These are phyloP conservation scores for Escovopsis sp. DNA, from an alignment of 2,329 filamentous ascomycete species.

Conservation along the genomic window DNA sequence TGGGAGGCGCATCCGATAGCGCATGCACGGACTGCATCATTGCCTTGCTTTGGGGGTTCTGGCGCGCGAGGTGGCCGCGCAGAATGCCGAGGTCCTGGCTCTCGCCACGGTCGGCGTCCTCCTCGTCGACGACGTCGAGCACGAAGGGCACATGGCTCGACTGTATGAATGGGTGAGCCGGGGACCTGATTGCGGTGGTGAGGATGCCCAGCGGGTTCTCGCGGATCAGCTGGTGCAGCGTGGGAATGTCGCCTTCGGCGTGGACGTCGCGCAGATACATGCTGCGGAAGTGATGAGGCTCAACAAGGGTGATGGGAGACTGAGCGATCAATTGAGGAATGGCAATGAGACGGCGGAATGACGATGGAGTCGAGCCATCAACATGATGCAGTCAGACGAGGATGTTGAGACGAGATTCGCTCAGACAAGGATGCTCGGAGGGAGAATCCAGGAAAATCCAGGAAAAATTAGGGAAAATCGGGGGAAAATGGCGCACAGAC, in stretches of 20 bases:
- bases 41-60: constrained; percentile 49
- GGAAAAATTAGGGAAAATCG: no score
- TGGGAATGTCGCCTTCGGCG: constrained; percentile 32
- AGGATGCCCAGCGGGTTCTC: constrained; percentile 47
- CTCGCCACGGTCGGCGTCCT: constrained; percentile 8
- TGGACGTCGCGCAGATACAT: constrained; percentile 43
- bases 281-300: no score
- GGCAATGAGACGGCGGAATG: no score
- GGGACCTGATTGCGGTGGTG: constrained; percentile 43
- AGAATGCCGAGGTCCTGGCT: constrained; percentile 27
- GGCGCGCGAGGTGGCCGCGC: constrained; percentile 46
- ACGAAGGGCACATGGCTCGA: constrained; percentile 47
- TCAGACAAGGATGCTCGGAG: no score
- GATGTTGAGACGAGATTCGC: no score
- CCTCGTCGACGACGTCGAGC: constrained; percentile 30
- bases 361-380: no score
- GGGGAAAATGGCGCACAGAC: constrained; percentile 33
- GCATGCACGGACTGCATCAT: constrained; percentile 32
- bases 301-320: no score
- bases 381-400: no score
- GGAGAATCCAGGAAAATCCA: no score
- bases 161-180: constrained; percentile 35
- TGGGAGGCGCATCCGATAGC: neutral
- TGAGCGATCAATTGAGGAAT: no score
- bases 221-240: constrained; percentile 40